Base-by-base conservation (phyloP, 257 asterid species). In the Jaltomata sinuosa region DNA sequence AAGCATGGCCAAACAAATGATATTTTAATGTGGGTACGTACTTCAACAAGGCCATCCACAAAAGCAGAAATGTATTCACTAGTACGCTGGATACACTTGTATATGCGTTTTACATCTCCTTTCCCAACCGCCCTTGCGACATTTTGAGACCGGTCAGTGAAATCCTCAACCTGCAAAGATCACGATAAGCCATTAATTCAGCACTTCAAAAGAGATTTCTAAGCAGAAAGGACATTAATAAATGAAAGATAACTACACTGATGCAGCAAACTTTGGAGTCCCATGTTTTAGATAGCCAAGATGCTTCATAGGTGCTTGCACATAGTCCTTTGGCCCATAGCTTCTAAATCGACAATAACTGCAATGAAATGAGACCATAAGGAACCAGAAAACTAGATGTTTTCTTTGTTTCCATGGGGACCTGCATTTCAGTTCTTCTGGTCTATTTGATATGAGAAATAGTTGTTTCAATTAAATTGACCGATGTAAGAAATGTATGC, bases 261-360 rank as follows among this genome's bases (percentile, higher is more conserved):
- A 94, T 88, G 82, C 84, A 71, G 83, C 91, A 93, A 87, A 96
- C 97, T 96, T 94, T 93, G 65, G 98, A 91, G 65, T 87, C 90
- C 97, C 97, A 92, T 74, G 97, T 90, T 90, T 89, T 94, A 68
- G 98, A 93, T 83, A 45, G 92, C 99, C 99, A 96, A 21, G 94
- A 86, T 68, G 89, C 99, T 74, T 85, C 88, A 67, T 88, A 91
- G 49, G 93, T 90, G 89, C 98, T 92, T 34, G 94, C 98, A 81
- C 98, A 93, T 65, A 96, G 91, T 80, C 99, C 98, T 87, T 96
- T 93, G n/a, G 91, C 64, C 99, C 98, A 94, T 61, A 94, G 94
- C 49, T 87, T 93, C 87, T 94, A 97, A 68, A 96, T 92, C 21
- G 97, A 91, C 74, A 94, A 90, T 86, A 96, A 91, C 98, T 96